These are phyloP conservation scores for Lipomyces mesembrius DNA, from an alignment of 805 yeast species.

Conservation along the genomic window DNA sequence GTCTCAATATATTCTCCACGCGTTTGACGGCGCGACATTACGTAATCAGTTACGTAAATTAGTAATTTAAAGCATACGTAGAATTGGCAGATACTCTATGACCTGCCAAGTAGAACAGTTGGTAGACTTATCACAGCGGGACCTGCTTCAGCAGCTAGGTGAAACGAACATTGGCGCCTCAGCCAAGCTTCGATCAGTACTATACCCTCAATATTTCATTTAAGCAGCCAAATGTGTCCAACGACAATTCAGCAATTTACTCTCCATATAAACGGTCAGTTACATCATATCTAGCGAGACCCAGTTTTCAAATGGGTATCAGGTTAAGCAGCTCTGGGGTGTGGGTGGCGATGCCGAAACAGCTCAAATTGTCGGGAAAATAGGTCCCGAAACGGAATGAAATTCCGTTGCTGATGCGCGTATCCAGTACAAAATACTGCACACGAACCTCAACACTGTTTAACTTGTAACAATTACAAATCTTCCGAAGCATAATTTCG, in stretches of 20 bases:
- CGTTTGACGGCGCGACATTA: constrained; percentile 14
- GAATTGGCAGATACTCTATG: background rate
- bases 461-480: no score
- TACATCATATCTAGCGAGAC: background rate
- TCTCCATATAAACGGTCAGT: background rate
- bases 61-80: background rate
- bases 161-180: no score
- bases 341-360: background rate
- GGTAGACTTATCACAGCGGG: background rate
- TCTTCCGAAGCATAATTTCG: no score
- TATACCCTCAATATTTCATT: background rate
- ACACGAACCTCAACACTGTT: no score
- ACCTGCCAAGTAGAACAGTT: background rate
- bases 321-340: background rate
- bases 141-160: no score
- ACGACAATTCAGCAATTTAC: background rate
- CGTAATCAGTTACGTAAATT: background rate
- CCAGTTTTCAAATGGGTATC: background rate
- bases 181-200: background rate
- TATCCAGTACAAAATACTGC: no score
- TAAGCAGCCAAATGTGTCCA: background rate
- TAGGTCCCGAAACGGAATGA: background rate
- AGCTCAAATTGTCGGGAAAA: background rate
- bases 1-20: constrained; percentile 30
- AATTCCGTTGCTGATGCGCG: background rate